A percentile compares a stretch with the other conserved stretches of the same genome.
phyloP scores from a whole-genome alignment of 345 rosid species.

The Camelina hispida region DNA sequence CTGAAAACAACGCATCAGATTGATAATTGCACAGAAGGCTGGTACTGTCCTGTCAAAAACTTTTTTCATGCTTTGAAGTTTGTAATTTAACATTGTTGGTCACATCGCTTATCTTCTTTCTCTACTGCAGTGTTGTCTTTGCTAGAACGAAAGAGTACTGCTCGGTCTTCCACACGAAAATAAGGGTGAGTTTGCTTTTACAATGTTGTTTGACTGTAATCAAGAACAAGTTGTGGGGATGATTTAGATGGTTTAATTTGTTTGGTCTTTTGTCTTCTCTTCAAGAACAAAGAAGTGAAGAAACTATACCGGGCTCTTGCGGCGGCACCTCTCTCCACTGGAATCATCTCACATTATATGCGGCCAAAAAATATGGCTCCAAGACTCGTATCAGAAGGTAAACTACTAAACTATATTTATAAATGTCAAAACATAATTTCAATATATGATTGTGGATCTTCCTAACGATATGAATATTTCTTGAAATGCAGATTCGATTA shows the following conservation, averaged over 20 bases:
- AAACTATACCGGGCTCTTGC: constrained; percentile 90
- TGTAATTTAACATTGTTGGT: not conserved
- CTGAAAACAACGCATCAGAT: constrained; percentile 92
- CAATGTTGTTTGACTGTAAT: constrained; percentile 2
- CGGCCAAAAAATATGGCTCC: constrained; percentile 87
- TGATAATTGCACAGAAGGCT: constrained; percentile 97
- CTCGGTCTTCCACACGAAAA: constrained; percentile 76
- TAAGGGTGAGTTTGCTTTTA: constrained; percentile 58
- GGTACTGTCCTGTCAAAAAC: constrained; percentile 49
- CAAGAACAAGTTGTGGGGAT: constrained; percentile 2
- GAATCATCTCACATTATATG: constrained; percentile 88
- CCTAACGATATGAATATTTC: not conserved
- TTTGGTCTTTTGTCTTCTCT: not conserved
- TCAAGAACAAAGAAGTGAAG: constrained; percentile 79
- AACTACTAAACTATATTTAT: not conserved
- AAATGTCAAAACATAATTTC: constrained; percentile 1
- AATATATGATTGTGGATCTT: constrained; percentile 1
- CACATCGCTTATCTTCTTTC: constrained; percentile 11
- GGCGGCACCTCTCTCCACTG: constrained; percentile 74
- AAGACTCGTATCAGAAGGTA: constrained; percentile 84
- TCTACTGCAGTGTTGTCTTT: constrained; percentile 69
- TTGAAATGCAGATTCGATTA: constrained; percentile 56
- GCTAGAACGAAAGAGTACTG: constrained; percentile 84
- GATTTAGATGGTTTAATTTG: not conserved
- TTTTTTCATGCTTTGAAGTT: constrained; percentile 20